Base-by-base conservation (phyloP, 805 yeast species). In the Candida pseudoglaebosa region DNA sequence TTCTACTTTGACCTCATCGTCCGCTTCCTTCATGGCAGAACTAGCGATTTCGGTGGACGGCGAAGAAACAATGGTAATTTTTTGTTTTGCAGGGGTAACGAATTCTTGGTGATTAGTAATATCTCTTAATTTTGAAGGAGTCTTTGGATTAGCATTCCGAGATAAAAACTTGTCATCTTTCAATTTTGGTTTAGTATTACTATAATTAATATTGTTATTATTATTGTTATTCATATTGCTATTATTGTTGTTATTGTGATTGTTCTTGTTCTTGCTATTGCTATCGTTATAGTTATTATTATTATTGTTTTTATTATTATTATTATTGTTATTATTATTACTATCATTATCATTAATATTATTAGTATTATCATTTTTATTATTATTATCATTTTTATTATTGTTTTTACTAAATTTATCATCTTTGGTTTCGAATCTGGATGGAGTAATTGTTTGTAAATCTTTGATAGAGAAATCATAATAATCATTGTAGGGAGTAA, bases 31-130 rank as follows among this genome's bases (percentile, higher is more conserved):
- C 2, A 43, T 41, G 1, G 59, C 61, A 42, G 67, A 61, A 1
- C 65, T 56, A 52, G 67, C 53, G 4, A 68, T 61, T 8, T 67
- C 71, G 1, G 74, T 68, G 2, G 71, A 62, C 0, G 74, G 74
- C 3, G 72, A 66, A 2, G 71, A 64, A 5, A 46, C 49, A 1
- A 57, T 56, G 13, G 43, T 49, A 15, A 51, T 53, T 14, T 54
- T 56, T 9, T 58, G 60, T 18, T 60, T 62, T 8, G 61, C 59
- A 2, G 73, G 71, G 1, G 71, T 66, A 28, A 52, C 53, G 41
- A 58, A 59, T 18, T 35, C 37, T 28, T 16, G 28, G 20, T 36
- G 41, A 34, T 62, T 59, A 3, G 60, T 49, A 9, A 54, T 41
- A 38, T 63, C 63, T 20, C 38, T 41, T 26, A 64, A 49, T 4